phyloP scores from a whole-genome alignment of 106 monocot species.

The Dioscorea zingiberensis region DNA sequence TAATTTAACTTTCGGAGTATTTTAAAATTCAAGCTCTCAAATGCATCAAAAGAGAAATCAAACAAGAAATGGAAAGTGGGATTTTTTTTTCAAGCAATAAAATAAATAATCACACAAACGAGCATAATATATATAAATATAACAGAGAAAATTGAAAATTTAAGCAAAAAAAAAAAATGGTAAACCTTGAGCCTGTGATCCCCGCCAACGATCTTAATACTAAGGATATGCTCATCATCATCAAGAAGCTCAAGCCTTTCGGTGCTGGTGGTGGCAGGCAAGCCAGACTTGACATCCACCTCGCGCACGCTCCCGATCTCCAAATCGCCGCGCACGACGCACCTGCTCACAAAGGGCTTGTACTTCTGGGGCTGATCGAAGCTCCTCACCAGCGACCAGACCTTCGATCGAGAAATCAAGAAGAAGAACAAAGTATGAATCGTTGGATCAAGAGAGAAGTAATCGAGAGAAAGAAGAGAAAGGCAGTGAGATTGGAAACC shows the following conservation, averaged over 20 bases:
- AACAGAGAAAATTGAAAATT: no score
- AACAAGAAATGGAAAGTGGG: no score
- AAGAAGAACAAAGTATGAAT: not conserved
- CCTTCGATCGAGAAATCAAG: conserved; percentile 19
- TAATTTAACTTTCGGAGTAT: no score
- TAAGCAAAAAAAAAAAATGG: no score
- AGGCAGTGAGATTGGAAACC: conserved; percentile 11
- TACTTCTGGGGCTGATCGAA: conserved; percentile 65
- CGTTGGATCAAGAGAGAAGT: not conserved
- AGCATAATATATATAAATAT: no score
- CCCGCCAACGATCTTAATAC: conserved; percentile 54
- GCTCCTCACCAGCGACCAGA: conserved; percentile 62
- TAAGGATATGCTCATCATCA: conserved; percentile 30
- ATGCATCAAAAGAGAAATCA: no score
- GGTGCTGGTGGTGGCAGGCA: conserved; percentile 39
- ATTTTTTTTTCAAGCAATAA: no score
- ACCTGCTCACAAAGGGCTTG: conserved; percentile 64
- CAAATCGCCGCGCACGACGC: conserved; percentile 19
- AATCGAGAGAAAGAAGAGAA: not conserved
- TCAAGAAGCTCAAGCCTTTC: conserved; percentile 38
- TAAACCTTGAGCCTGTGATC: conserved; percentile 74
- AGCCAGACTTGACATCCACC: conserved; percentile 30
- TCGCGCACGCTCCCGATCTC: conserved; percentile 33
- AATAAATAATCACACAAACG: no score
- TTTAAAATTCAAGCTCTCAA: no score